These are phyloP conservation scores for Zygoascus sp. DNA, from an alignment of 1,139 yeast genomes.

Conservation along the genomic window DNA sequence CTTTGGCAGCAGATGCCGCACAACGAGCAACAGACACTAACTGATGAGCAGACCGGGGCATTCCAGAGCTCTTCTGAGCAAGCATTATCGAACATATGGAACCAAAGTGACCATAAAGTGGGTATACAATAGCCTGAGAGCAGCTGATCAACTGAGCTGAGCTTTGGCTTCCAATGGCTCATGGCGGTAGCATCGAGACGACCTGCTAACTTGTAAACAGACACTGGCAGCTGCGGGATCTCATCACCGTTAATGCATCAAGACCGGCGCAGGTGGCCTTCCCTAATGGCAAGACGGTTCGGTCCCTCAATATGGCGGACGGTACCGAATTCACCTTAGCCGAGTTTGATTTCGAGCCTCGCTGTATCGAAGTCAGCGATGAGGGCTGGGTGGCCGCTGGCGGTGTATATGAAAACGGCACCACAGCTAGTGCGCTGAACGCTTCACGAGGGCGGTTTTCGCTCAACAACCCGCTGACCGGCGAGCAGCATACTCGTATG, in stretches of 20 bases:
- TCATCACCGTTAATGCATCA: conserved; percentile 47
- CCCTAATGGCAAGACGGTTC: conserved; percentile 46
- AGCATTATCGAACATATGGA: conserved; percentile 20
- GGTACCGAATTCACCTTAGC: conserved; percentile 39
- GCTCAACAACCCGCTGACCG: conserved; percentile 48
- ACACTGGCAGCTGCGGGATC: conserved; percentile 88
- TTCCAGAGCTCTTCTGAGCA: conserved; percentile 10
- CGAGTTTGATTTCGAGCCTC: conserved; percentile 56
- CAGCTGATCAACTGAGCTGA: too few relatives aligned
- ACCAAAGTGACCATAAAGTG: conserved; percentile 30
- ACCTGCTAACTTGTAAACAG: conserved; percentile 13
- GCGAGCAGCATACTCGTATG: conserved; percentile 47
- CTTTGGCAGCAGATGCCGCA: background rate
- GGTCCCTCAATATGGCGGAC: conserved; percentile 41
- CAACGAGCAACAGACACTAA: background rate
- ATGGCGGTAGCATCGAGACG: background rate
- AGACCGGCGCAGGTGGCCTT: conserved; percentile 43
- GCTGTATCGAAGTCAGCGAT: conserved; percentile 57
- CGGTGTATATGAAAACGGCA: conserved; percentile 47
- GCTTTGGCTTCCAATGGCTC: background rate
- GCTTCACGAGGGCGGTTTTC: conserved; percentile 53
- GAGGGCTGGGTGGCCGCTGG: conserved; percentile 64
- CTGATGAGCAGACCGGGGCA: conserved; percentile 3
- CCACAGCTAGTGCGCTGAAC: conserved; percentile 26
- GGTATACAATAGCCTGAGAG: conserved; percentile 14